Base-by-base conservation (phyloP, 1,284 basidiomycete species). In the Caloboletus firmus region DNA sequence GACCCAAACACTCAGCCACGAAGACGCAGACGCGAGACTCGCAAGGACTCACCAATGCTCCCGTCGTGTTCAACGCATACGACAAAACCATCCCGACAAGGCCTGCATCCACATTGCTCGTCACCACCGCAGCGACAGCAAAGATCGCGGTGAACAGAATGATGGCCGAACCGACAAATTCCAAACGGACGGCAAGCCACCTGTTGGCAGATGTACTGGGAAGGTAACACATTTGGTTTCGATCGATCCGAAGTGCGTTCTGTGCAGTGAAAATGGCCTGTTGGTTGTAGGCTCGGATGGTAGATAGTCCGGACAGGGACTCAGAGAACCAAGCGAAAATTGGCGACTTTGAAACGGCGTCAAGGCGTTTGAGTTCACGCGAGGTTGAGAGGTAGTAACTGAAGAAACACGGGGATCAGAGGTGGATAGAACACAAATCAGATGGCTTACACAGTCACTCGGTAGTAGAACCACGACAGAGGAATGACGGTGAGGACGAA, bases 271-370 rank as follows among this genome's bases (percentile, higher is more conserved):
- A 98, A 8, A 91, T 78, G 0, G 70, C 50, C 60, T 89, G 81
- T 63, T 93, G 91, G 43, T 78, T 72, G 73, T 87, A 93, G 0
- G 89, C 91, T 3, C 94, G 84, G 63, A 98, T 96, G 18, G 91
- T 93, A 1, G 89, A 83, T 10, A 95, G 75, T 9, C 95, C 95
- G 5, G 84, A 81, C 11, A 98, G 77, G 0, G 91, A 89, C 70
- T 98, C 94, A 18, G 90, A 87, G 68, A 93, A 92, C 85, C 89
- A 91, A 0, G 84, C 85, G 68, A 97, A 96, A 60, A 98, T 93
- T 10, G 95, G 95, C 1, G 91, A 93, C 52, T 91, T 87, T 12
- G 91, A 91, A 28, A 92, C 87, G 5, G 95, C 89, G 65, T 97
- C 95, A 10, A 98, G 80, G 22, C 95, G 88, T 72, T 97, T 96